Percentiles rank a stretch among this genome's conserved stretches.
phyloP scores from a whole-genome alignment of 2,329 filamentous ascomycete species.

The Monosporascus sp. region DNA sequence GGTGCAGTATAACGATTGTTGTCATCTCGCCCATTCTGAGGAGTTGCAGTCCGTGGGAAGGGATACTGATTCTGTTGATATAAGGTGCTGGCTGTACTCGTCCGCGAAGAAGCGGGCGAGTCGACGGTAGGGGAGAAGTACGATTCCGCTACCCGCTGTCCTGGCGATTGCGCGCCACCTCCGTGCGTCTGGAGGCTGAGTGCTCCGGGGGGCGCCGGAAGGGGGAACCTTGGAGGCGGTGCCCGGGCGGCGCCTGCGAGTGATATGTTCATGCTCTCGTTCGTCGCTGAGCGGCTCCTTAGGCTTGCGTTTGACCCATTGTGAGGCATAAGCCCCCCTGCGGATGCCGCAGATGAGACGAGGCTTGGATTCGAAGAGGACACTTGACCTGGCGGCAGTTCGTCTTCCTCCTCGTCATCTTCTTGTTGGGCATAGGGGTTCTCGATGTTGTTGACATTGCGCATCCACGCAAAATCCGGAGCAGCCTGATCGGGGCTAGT shows the following conservation, averaged over 20 bases:
- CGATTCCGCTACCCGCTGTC: slow-evolving; percentile 63
- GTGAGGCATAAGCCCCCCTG: slow-evolving; percentile 45
- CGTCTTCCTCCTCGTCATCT: slow-evolving; percentile 50
- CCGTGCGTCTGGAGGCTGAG: slow-evolving; percentile 64
- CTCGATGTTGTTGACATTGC: slow-evolving; percentile 59
- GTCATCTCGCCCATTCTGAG: slow-evolving; percentile 64
- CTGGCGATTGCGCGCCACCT: slow-evolving; percentile 50
- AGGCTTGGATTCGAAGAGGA: slow-evolving; percentile 30
- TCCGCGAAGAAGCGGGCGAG: slow-evolving; percentile 69
- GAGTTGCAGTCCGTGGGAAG: slow-evolving; percentile 69
- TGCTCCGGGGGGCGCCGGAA: slow-evolving; percentile 49
- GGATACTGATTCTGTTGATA: slow-evolving; percentile 54
- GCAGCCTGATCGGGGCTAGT: slow-evolving; percentile 45
- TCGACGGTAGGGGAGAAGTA: slow-evolving; percentile 90
- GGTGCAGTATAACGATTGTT: slow-evolving; percentile 83
- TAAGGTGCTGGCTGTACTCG: slow-evolving; percentile 69
- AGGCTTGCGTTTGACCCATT: slow-evolving; percentile 72
- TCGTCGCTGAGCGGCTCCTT: slow-evolving; percentile 69
- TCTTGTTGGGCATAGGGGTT: slow-evolving; percentile 74
- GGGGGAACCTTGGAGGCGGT: slow-evolving; percentile 66
- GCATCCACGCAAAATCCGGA: slow-evolving; percentile 77
- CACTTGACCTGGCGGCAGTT: slow-evolving; percentile 16
- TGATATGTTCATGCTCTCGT: slow-evolving; percentile 56
- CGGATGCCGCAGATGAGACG: slow-evolving; percentile 18
- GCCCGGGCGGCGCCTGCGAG: slow-evolving; percentile 51